Base-by-base conservation (phyloP, 805 yeast species). In the Kodamaea jinghongensis region DNA sequence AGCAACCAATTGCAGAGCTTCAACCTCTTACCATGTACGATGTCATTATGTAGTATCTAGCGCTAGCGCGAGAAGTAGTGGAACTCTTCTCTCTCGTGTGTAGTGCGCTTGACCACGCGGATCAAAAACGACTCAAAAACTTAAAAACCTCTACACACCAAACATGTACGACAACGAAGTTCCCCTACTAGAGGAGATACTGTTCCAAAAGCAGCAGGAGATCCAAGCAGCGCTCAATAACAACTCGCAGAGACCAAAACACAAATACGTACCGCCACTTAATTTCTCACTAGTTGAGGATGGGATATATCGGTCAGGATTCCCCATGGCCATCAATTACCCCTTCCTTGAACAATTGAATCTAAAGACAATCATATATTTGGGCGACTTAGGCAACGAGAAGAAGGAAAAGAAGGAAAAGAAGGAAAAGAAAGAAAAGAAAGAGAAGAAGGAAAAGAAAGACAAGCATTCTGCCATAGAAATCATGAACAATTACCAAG, bases 261-360 rank as follows among this genome's bases (percentile, higher is more conserved):
- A 52, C 6, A 55, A 48, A 36, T 58, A 58, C 36, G 95, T 90
- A 1, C 99, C 99, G 4, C 99, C 99, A 1, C 71, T 93, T 49
- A 90, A 88, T 60, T 91, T 91, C 54, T 78, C 95, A 1, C 76
- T 87, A 15, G 96, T 93, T 2, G 96, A 86, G 44, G 89, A 87
- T 42, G 81, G 86, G 5, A 78, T 91, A 9, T 91, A 90, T 59
- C 67, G 99, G 13, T 83, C 95, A 1, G 99, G 99, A 1, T 95
- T 90, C 55, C 99, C 99, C 1, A 86, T 88, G 69, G 85, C 87
- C 0, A 75, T 81, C 47, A 91, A 89, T 63, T 87, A 80, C 53
- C 78, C 83, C n/a, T 93, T 87, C 50, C 70, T 91, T 15, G 74
- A 75, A 49, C 82, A 80, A 20, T 63, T 93, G 35, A 70, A 79